Base-by-base conservation (phyloP, 2,329 filamentous ascomycete species). In the Venturia aucupariae region DNA sequence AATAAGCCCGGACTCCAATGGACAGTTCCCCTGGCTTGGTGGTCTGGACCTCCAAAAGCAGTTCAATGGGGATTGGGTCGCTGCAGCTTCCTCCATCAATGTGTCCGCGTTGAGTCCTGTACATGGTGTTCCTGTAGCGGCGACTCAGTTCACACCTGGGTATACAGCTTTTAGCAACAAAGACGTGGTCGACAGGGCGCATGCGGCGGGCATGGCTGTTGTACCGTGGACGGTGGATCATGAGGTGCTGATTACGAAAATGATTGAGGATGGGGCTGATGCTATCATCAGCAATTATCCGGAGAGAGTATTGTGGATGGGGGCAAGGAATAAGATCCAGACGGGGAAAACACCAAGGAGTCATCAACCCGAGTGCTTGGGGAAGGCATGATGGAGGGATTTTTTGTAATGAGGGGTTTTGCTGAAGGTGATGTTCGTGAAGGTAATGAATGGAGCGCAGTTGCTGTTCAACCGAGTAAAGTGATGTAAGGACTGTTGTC, bases 191-290 rank as follows among this genome's bases (percentile, higher is more conserved):
- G 61, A 67, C n/a, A 65, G 66, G 60, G 69, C 69, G 38, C 69
- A 70, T 61, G 66, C 63, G 46, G 38, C 67, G 54, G 69, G 68
- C 13, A 68, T 70, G 68, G 42, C 65, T 55, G 66, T 69, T 35
- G 60, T 70, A 10, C 67, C 69, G n/a, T 71, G 69, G 69, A 70
- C 69, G 2, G 67, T 70, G 35, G 69, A 71, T 60, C 63, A 68
- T 62, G 69, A 71, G 48, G 66, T 66, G 15, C 68, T 67, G 35
- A 68, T 70, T 15, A 59, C 64, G 27, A 71, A 70, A 61, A 38
- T 71, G 59, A 66, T 71, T 15, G 63, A 57, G 42, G 63, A 65
- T 30, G 63, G 65, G 17, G 65, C 60, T 8, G 63, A 66, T 48
- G 61, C 62, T n/a, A 66, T 70, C 32, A 70, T 71, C 46, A 68